Evolutionary conservation across 306 rosid genomes (phyloP).

Genomic region (Myrica gale): DNA sequence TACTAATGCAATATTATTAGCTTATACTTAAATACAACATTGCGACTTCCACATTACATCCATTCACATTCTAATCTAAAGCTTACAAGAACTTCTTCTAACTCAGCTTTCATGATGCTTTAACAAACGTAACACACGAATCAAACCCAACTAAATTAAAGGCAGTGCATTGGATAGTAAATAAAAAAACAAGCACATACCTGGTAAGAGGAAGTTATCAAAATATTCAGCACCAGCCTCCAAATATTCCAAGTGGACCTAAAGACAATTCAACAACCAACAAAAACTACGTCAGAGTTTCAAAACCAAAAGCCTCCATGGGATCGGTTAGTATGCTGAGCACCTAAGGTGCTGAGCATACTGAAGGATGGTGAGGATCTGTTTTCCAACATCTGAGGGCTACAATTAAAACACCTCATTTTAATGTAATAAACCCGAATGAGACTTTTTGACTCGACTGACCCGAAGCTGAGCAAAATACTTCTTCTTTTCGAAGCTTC

Average conservation of each 20-base stretch:
- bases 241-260: conserved; percentile 86
- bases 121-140: neutral
- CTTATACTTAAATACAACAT: neutral
- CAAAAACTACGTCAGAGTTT: neutral
- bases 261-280: conserved; percentile 12
- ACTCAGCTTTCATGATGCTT: neutral
- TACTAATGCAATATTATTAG: neutral
- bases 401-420: no score
- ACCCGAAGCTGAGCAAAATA: no score
- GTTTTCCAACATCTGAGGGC: no score
- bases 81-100: neutral
- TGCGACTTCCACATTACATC: neutral
- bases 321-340: no score
- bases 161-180: neutral
- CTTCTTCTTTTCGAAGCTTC: no score
- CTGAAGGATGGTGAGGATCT: no score
- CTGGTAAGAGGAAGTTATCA: conserved; percentile 92
- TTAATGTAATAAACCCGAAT: no score
- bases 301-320: neutral
- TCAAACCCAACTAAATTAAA: neutral
- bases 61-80: neutral
- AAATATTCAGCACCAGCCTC: conserved; percentile 81
- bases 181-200: conserved; percentile 28
- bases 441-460: no score
- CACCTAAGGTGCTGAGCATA: no score